Conservation (phyloP, 192 early-diverging fungal species). For the Geranomyces variabilis region DNA sequence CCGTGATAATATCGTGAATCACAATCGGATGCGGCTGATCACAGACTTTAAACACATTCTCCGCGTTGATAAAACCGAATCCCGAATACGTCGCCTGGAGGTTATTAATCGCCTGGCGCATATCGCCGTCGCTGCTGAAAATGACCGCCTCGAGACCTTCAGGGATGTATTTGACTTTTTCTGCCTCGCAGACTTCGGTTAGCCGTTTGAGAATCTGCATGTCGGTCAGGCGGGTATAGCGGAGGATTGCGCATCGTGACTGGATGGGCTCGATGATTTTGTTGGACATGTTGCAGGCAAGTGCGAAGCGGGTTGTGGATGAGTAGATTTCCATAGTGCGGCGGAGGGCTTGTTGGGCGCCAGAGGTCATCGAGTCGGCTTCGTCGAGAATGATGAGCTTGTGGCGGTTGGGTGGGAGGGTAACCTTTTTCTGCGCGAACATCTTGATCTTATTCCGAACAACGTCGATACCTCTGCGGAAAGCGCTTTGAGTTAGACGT, state of each 20-base stretch:
- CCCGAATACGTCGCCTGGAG: slow-evolving; percentile 88
- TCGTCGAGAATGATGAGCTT: slow-evolving; percentile 91
- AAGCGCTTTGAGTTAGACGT: not conserved
- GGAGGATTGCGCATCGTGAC: slow-evolving; percentile 89
- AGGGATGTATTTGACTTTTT: slow-evolving; percentile 82
- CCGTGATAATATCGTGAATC: slow-evolving; percentile 73
- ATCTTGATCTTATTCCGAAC: slow-evolving; percentile 96
- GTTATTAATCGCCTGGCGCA: slow-evolving; percentile 98
- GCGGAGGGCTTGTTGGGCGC: slow-evolving; percentile 95
- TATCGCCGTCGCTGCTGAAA: slow-evolving; percentile 96
- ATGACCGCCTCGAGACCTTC: slow-evolving; percentile 92
- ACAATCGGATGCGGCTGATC: slow-evolving; percentile 93
- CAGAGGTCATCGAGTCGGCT: slow-evolving; percentile 97
- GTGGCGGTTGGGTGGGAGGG: slow-evolving; percentile 76
- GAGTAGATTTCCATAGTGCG: slow-evolving; percentile 99
- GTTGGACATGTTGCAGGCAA: slow-evolving; percentile 93
- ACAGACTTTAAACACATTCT: slow-evolving; percentile 96
- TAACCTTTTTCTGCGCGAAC: slow-evolving; percentile 99
- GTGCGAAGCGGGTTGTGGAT: slow-evolving; percentile 90
- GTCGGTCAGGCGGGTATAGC: slow-evolving; percentile 80
- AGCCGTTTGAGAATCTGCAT: slow-evolving; percentile 80
- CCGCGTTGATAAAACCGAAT: slow-evolving; percentile 80
- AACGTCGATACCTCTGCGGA: slow-evolving; percentile 87
- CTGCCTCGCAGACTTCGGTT: slow-evolving; percentile 78
- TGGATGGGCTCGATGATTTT: slow-evolving; percentile 99